Percentiles rank a stretch among this genome's conserved stretches.
These are phyloP conservation scores for Sporothrix luriei DNA, from an alignment of 2,329 filamentous ascomycete genomes.

Conservation along the genomic window DNA sequence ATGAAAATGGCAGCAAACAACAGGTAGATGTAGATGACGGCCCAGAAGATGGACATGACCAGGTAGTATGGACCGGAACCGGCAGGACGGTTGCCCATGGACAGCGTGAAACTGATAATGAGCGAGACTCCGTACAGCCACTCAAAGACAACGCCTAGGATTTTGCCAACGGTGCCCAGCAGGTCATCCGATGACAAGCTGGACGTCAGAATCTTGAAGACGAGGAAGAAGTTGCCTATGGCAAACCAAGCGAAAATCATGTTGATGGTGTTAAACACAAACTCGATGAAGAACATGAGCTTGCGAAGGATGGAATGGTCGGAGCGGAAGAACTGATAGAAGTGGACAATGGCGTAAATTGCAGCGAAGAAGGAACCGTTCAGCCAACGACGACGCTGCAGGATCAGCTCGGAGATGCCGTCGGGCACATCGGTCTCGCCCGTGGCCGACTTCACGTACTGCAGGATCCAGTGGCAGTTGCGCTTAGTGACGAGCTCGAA, in stretches of 20 bases:
- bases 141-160: constrained; percentile 88
- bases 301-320: constrained; percentile 87
- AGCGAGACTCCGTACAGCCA: constrained; percentile 93
- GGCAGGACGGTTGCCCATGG: constrained; percentile 90
- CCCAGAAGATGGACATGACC: constrained; percentile 99
- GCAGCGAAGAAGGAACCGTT: constrained; percentile 99
- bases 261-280: constrained; percentile 89
- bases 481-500: constrained; percentile 97
- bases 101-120: constrained; percentile 91
- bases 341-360: constrained; percentile 91
- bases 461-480: constrained; percentile 95
- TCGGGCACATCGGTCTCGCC: constrained; percentile 98
- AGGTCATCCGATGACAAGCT: constrained; percentile 72
- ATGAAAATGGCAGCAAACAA: constrained; percentile 96
- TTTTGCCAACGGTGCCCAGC: constrained; percentile 73
- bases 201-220: constrained; percentile 93
- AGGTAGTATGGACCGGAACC: constrained; percentile 93
- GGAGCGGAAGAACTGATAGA: constrained; percentile 93
- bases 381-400: constrained; percentile 94
- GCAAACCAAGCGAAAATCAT: constrained; percentile 99
- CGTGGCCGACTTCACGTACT: constrained; percentile 96
- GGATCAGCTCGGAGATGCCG: constrained; percentile 88
- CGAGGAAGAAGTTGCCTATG: constrained; percentile 98
- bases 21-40: constrained; percentile 89
- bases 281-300: constrained; percentile 87